These are phyloP conservation scores for Chaetomium cochliodes DNA, from an alignment of 495 filamentous ascomycete genomes.

Conservation along the genomic window DNA sequence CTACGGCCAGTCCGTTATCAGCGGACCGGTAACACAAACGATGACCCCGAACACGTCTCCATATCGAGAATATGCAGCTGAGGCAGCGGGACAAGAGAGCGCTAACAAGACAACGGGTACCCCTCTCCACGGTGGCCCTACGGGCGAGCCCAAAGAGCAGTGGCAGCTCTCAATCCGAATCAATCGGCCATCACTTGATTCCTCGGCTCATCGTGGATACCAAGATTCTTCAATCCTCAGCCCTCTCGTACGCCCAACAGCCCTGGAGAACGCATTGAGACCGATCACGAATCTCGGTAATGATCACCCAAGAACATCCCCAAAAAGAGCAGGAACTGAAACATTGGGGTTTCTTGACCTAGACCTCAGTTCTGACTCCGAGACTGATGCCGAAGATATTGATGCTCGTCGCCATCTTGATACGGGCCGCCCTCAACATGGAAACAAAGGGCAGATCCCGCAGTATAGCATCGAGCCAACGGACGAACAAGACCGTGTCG, in stretches of 20 bases:
- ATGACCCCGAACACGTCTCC: conserved; percentile 9
- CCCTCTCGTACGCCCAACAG: background rate
- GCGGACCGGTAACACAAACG: conserved; percentile 4
- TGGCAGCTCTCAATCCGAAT: too few species aligned
- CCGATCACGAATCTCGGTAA: background rate
- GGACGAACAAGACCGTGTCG: conserved; percentile 56
- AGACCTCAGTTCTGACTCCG: conserved; percentile 3
- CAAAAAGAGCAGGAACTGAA: background rate
- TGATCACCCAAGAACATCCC: background rate
- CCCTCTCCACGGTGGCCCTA: background rate
- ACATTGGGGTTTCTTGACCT: background rate
- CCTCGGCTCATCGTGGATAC: background rate
- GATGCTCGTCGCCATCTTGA: background rate
- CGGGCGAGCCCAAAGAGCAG: background rate
- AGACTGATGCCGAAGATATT: background rate
- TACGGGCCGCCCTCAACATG: background rate
- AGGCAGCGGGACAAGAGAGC: too few species aligned
- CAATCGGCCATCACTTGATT: background rate
- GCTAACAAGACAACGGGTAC: background rate
- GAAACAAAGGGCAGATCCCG: background rate
- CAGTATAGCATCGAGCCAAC: background rate
- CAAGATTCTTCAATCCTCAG: conserved; percentile 13
- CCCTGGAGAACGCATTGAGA: background rate
- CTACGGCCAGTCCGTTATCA: conserved; percentile 8
- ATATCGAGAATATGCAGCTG: background rate